Percentiles rank a stretch among this genome's conserved stretches.
These are phyloP conservation scores for Zizania palustris DNA, from an alignment of 202 grass and related monocot genomes.

Conservation along the genomic window DNA sequence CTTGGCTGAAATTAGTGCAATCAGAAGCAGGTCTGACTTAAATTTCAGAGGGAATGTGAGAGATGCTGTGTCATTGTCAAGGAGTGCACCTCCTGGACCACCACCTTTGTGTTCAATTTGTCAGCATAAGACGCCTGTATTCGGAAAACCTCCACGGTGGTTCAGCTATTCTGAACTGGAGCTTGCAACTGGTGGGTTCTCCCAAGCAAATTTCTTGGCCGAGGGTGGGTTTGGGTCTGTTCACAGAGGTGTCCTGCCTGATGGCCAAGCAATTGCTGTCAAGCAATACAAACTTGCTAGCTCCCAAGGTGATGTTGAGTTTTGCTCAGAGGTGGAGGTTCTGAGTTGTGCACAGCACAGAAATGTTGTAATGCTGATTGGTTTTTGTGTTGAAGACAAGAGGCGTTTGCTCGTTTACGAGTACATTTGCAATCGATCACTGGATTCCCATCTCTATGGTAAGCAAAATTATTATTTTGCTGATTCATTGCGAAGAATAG, in stretches of 20 bases:
- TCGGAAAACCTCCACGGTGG: conserved; percentile 88
- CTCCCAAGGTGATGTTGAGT: conserved; percentile 72
- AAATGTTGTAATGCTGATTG: conserved; percentile 96
- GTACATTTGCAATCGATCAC: conserved; percentile 89
- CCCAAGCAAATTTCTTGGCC: conserved; percentile 80
- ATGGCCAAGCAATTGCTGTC: conserved; percentile 86
- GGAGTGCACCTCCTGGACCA: conserved; percentile 66
- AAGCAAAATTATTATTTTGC: background rate
- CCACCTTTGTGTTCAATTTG: conserved; percentile 93
- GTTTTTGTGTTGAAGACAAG: conserved; percentile 91
- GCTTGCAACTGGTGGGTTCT: conserved; percentile 76
- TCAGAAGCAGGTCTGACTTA: conserved; percentile 69
- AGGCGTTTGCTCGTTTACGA: conserved; percentile 89
- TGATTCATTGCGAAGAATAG: background rate
- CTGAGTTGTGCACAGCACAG: conserved; percentile 92
- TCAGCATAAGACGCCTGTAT: conserved; percentile 84
- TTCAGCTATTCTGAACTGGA: conserved; percentile 81
- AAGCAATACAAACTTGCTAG: conserved; percentile 55
- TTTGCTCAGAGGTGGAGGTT: conserved; percentile 95
- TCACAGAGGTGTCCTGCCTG: conserved; percentile 75
- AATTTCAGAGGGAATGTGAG: conserved; percentile 81
- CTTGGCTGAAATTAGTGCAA: conserved; percentile 58
- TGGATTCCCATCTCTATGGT: conserved; percentile 96
- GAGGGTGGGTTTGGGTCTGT: conserved; percentile 93
- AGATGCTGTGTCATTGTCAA: conserved; percentile 63